Base-by-base conservation (phyloP, 2,329 filamentous ascomycete genomes). In the Pseudogymnoascus sp. region DNA sequence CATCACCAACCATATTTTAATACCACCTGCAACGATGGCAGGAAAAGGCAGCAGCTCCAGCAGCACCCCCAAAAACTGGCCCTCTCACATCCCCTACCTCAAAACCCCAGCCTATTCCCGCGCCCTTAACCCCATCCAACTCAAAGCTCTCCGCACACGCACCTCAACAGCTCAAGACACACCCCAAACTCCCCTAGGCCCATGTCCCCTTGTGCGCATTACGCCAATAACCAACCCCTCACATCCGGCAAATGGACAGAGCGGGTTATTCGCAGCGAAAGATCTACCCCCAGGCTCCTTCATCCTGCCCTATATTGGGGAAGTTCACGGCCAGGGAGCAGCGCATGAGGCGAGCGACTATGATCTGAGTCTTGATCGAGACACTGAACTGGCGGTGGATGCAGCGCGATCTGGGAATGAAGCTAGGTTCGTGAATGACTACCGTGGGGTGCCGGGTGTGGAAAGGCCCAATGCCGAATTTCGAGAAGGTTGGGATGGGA, bases 351-450 rank as follows among this genome's bases (percentile, higher is more conserved):
- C 69, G 12, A 84, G 81, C 6, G 83, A 89, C 74, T 89, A 89
- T 70, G 86, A 89, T 70, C 75, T 89, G 26, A 86, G 84, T 79
- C 75, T 89, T 19, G 84, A 86, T 72, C 77, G 79, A 19, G 84
- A 81, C 19, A 77, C 74, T 0, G 81, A 80, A 14, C 75, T 86
- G 1, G 85, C 85, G 2, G 81, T 89, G 3, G 86, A 89, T 68
- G 86, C 86, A 3, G 80, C 77, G 14, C 71, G 70, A 38, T 74
- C 74, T 61, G 86, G 86, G 10, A 89, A 88, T 69, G 86, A 89
- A 75, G 85, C 82, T 1, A 77, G 86, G 8, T 89, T 87, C 68
- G 79, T 88, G 53, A 89, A 89, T 70, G 86, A 89, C 73, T 89
- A 85, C 68, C 78, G 86, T 6, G 85, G 86, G 3, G 78, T 88